Percentiles rank a stretch among this genome's conserved stretches.
phyloP scores from a whole-genome alignment of 257 asterid species.

The Nicotiana tabacum region DNA sequence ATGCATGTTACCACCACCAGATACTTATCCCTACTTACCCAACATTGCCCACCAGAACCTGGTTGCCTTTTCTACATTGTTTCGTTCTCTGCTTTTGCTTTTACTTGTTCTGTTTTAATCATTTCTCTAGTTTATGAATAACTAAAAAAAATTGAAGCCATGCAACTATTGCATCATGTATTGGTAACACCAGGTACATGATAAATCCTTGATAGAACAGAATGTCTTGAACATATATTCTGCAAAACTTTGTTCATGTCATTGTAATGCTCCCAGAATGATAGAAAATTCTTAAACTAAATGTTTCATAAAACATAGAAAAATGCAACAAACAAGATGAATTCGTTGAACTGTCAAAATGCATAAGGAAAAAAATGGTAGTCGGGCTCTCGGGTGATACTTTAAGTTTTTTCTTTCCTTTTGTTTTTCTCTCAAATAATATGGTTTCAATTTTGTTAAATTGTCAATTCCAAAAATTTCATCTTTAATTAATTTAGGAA shows the following conservation, averaged over 20 bases:
- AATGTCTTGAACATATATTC: background rate
- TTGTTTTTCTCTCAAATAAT: too few species aligned
- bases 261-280: too few species aligned
- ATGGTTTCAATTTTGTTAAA: too few species aligned
- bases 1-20: constrained; percentile 76
- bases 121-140: constrained; percentile 17
- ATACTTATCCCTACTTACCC: constrained; percentile 69
- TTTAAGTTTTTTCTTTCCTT: too few species aligned
- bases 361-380: background rate
- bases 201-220: background rate
- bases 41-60: constrained; percentile 42
- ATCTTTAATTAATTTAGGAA: too few species aligned
- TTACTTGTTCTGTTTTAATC: constrained; percentile 30
- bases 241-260: too few species aligned
- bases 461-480: too few species aligned
- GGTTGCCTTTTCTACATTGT: constrained; percentile 21
- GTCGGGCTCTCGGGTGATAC: background rate
- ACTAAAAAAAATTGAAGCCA: constrained; percentile 23
- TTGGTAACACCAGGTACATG: constrained; percentile 6
- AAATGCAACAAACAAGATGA: background rate
- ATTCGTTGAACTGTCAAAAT: background rate
- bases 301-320: too few species aligned
- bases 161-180: background rate
- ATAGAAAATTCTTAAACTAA: too few species aligned
- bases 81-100: constrained; percentile 25